These are phyloP conservation scores for Cryptococcus wingfieldii DNA, from an alignment of 1,284 basidiomycete genomes.

Conservation along the genomic window DNA sequence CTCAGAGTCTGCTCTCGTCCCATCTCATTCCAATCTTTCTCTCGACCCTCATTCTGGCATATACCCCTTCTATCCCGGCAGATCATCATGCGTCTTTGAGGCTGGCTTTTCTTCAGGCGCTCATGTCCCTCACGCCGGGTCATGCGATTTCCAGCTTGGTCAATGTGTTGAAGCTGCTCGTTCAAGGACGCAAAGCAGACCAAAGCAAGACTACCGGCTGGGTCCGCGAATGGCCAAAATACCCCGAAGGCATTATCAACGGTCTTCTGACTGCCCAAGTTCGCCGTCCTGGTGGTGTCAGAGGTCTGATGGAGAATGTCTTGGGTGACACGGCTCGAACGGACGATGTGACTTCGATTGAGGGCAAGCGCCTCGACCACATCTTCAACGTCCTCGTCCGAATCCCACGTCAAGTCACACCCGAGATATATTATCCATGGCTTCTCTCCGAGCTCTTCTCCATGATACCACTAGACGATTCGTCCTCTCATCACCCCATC, in stretches of 20 bases:
- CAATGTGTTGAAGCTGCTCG: conserved; percentile 22
- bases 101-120: conserved; percentile 7
- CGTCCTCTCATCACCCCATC: conserved; percentile 10
- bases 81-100: conserved; percentile 16
- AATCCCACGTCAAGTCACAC: conserved; percentile 22
- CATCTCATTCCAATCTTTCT: conserved; percentile 31
- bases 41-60: conserved; percentile 26
- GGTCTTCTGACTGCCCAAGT: conserved; percentile 31
- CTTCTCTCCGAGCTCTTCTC: conserved; percentile 21
- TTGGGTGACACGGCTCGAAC: conserved; percentile 32
- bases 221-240: conserved; percentile 30
- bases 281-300: conserved; percentile 31
- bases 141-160: conserved; percentile 28
- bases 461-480: conserved; percentile 20
- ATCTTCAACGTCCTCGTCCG: conserved; percentile 33
- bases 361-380: conserved; percentile 34
- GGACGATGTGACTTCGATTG: conserved; percentile 22
- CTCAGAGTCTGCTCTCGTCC: conserved; percentile 22
- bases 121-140: conserved; percentile 23
- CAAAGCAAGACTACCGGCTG: conserved; percentile 18
- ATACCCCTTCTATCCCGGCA: conserved; percentile 27
- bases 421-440: conserved; percentile 30
- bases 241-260: conserved; percentile 26
- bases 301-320: conserved; percentile 38
- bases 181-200: conserved; percentile 8